Percentiles rank a stretch among this genome's conserved stretches.
These are phyloP conservation scores for Amanita exitialis DNA, from an alignment of 768 basidiomycete species.

Conservation along the genomic window DNA sequence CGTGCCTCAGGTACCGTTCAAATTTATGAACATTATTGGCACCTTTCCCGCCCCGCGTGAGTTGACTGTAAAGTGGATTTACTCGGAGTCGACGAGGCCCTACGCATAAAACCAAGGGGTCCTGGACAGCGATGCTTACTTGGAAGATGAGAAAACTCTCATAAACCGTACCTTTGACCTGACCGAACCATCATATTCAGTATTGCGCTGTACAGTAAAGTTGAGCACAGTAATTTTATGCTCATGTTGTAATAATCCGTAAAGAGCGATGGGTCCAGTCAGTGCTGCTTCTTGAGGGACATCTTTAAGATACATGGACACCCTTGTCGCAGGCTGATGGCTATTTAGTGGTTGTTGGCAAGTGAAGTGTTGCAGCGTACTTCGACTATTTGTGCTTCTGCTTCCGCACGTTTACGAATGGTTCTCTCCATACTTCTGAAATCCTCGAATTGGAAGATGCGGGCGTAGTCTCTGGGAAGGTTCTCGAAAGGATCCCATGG, in stretches of 20 bases:
- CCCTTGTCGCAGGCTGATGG: conserved; percentile 67
- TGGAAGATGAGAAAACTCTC: neutral
- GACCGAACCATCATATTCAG: conserved; percentile 83
- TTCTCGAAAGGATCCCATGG: conserved; percentile 98
- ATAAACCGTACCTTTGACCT: conserved; percentile 65
- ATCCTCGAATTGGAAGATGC: conserved; percentile 96
- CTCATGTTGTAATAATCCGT: conserved; percentile 87
- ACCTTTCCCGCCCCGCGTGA: conserved; percentile 82
- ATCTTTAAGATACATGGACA: conserved; percentile 65
- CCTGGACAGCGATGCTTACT: conserved; percentile 31
- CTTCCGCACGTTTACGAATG: conserved; percentile 55
- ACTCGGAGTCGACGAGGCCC: conserved; percentile 81
- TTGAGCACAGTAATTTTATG: conserved; percentile 92
- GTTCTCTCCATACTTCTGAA: conserved; percentile 77
- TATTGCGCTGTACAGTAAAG: conserved; percentile 90
- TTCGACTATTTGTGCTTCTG: conserved; percentile 50
- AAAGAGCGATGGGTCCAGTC: conserved; percentile 49
- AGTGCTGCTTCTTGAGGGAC: conserved; percentile 57
- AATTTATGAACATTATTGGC: conserved; percentile 97
- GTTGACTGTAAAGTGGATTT: conserved; percentile 88
- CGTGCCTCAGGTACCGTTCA: conserved; percentile 82
- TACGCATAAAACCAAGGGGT: conserved; percentile 80
- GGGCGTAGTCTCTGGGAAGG: conserved; percentile 85
- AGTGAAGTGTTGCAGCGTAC: conserved; percentile 28
- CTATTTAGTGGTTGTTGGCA: neutral